These are phyloP conservation scores for Bocquillonia castaneifolia DNA, from an alignment of 441 rosid genomes.

Conservation along the genomic window DNA sequence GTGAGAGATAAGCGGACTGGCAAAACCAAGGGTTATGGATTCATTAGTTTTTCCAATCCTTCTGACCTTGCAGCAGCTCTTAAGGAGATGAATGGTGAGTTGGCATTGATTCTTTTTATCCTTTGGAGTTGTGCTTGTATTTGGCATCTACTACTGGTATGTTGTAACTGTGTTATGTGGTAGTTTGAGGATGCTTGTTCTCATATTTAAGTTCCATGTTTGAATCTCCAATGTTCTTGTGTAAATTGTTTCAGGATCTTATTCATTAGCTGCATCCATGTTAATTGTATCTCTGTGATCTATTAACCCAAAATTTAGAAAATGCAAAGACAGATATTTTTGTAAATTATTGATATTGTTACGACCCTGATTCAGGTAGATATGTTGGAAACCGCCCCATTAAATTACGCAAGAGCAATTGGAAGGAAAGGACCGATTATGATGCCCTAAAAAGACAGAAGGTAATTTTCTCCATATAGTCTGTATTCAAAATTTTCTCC, in stretches of 20 bases:
- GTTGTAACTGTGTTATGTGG: background rate
- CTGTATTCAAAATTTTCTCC: background rate
- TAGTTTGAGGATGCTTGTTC: background rate
- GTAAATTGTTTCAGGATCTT: too few relatives aligned
- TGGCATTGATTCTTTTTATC: background rate
- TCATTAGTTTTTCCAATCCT: constrained; percentile 83
- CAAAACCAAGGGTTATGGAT: constrained; percentile 93
- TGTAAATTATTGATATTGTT: background rate
- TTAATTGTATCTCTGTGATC: background rate
- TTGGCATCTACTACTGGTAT: background rate
- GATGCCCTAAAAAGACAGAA: constrained; percentile 67
- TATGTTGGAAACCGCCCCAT: constrained; percentile 96
- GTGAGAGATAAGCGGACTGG: constrained; percentile 94
- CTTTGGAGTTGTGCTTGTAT: background rate
- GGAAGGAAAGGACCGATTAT: constrained; percentile 84
- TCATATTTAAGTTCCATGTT: background rate
- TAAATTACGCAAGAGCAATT: constrained; percentile 88
- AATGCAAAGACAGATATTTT: background rate
- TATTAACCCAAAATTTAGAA: background rate
- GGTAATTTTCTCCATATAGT: constrained; percentile 28
- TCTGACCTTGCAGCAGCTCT: constrained; percentile 82
- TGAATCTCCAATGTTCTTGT: too few relatives aligned
- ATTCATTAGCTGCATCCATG: background rate
- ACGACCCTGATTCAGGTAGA: constrained; percentile 50
- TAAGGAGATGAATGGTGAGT: constrained; percentile 89